Base-by-base conservation (phyloP, 805 yeast genomes). In the Brettanomyces naardenensis region DNA sequence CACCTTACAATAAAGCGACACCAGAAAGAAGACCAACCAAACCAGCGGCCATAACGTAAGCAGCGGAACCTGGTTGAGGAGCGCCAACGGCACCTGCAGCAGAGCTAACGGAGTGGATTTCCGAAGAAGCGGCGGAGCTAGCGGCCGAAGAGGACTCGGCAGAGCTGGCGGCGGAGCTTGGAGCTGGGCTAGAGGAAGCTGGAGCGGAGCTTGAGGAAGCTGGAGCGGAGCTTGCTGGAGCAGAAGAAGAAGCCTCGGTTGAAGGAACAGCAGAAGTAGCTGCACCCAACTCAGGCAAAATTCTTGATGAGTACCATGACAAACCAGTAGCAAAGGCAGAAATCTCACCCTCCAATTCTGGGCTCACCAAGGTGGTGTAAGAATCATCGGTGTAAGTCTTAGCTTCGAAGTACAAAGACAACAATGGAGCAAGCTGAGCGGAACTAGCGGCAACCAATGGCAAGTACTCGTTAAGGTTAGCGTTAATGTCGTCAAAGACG, bases 301-400 rank as follows among this genome's bases (percentile, higher is more conserved):
- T 39, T 52, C 65, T 56, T 17, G 53, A 41, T 2, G 56, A 47
- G 39, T 59, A 59, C 64, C 65, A 59, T 40, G 64, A 63, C 31
- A 60, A 45, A 28, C 44, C 56, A 15, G 62, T 54, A 10, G 51
- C 62, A 39, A 57, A 53, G 5, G 45, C 40, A 10, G 56, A 47
- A 19, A 57, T 39, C 4, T 50, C 36, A 3, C 44, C 28, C 19
- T 37, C 33, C 29, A 40, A 40, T 1, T 37, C 42, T 20, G 48
- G 23, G 38, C 54, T 46, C 41, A 61, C 52, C 41, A 67, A 53
- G 26, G 71, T 66, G 32, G 71, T 67, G 53, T 64, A 67, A n/a
- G 67, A 54, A 36, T 64, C 60, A 48, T 67, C 69, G 9, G 66
- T 66, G 52, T 66, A 67, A 32, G 70, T 66, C 23, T 46, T 48